A percentile compares a stretch with the other conserved stretches of the same genome.
These are phyloP conservation scores for Pythium phragmiticola DNA, from an alignment of 352 stramenopile species.

Conservation along the genomic window DNA sequence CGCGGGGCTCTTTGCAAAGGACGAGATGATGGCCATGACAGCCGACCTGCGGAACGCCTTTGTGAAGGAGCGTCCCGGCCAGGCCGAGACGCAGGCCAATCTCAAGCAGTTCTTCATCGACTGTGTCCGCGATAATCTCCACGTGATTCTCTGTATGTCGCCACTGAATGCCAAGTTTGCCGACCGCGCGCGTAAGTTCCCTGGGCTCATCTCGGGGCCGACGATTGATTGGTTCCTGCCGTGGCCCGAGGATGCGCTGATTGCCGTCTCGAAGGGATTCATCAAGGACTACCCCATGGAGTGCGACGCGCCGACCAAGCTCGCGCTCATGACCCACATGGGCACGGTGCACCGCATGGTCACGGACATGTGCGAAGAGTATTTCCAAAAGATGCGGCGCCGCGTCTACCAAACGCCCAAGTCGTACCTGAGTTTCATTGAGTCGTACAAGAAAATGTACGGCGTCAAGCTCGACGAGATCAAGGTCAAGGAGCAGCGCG, in stretches of 20 bases:
- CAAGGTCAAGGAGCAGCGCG: slow-evolving; percentile 95
- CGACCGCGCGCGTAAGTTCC: slow-evolving; percentile 96
- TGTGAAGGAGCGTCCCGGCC: slow-evolving; percentile 91
- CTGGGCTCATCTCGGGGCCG: slow-evolving; percentile 95
- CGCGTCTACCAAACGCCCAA: slow-evolving; percentile 98
- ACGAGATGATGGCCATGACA: slow-evolving; percentile 99
- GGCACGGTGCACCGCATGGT: slow-evolving; percentile 97
- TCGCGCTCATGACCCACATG: slow-evolving; percentile 97
- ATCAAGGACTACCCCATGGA: slow-evolving; percentile 97
- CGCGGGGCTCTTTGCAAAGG: slow-evolving; percentile 97
- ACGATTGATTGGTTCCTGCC: slow-evolving; percentile 99
- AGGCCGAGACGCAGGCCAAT: slow-evolving; percentile 96
- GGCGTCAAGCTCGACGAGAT: slow-evolving; percentile 92
- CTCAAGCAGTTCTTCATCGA: slow-evolving; percentile 99
- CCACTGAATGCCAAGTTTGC: slow-evolving; percentile 98
- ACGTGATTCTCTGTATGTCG: slow-evolving; percentile 99
- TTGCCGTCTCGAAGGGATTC: slow-evolving; percentile 95
- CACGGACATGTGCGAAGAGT: slow-evolving; percentile 97
- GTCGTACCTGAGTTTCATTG: slow-evolving; percentile 98
- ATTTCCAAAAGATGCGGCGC: slow-evolving; percentile 97
- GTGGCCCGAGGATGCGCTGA: slow-evolving; percentile 98
- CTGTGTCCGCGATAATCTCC: slow-evolving; percentile 97
- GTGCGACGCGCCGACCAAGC: slow-evolving; percentile 82
- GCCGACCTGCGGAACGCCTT: slow-evolving; percentile 95
- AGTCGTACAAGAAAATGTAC: slow-evolving; percentile 98